Conservation (phyloP, 495 filamentous ascomycete genomes). For the Penicillium silybi region DNA sequence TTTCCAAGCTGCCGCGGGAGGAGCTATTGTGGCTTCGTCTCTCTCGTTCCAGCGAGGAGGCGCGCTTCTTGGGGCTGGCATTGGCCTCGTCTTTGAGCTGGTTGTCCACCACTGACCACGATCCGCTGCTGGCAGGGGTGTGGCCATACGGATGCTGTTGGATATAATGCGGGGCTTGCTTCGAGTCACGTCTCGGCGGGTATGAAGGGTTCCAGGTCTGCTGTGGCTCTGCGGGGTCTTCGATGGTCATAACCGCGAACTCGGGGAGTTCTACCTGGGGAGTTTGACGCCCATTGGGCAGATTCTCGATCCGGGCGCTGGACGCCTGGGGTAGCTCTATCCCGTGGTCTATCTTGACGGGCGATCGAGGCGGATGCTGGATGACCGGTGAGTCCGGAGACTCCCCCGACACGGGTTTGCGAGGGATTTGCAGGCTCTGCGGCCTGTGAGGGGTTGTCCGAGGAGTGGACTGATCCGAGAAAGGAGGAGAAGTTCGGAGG, state of each 20-base stretch:
- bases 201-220: slow-evolving; percentile 40
- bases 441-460: slow-evolving; percentile 20
- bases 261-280: slow-evolving; percentile 22
- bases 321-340: slow-evolving; percentile 30
- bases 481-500: slow-evolving; percentile 37
- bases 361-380: slow-evolving; percentile 36
- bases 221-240: slow-evolving; percentile 32
- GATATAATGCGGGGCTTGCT: slow-evolving; percentile 13
- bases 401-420: slow-evolving; percentile 23
- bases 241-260: slow-evolving; percentile 30
- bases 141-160: slow-evolving; percentile 24
- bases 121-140: slow-evolving; percentile 37
- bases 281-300: slow-evolving; percentile 20
- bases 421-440: slow-evolving; percentile 19
- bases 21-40: slow-evolving; percentile 29
- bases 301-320: slow-evolving; percentile 29
- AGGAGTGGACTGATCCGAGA: slow-evolving; percentile 23
- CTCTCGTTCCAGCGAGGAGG: slow-evolving; percentile 24
- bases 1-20: slow-evolving; percentile 40
- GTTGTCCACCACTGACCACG: slow-evolving; percentile 38
- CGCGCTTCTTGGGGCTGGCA: slow-evolving; percentile 20
- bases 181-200: slow-evolving; percentile 40
- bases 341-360: slow-evolving; percentile 38
- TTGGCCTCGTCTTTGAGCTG: slow-evolving; percentile 21
- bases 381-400: slow-evolving; percentile 16